Conservation (phyloP, 192 early-diverging fungal species). For the Podila epigama region DNA sequence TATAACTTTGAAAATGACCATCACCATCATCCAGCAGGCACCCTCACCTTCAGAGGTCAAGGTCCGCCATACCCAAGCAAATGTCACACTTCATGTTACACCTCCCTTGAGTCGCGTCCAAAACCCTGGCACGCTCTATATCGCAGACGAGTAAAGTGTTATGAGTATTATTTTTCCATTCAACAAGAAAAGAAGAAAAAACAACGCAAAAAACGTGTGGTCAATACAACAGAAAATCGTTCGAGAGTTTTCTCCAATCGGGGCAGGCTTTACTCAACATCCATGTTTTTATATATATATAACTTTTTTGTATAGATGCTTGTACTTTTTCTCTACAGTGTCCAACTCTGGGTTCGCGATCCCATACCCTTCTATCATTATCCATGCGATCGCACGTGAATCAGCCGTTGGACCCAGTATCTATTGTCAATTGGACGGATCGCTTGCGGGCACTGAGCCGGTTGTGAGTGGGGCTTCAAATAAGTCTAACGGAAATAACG, state of each 20-base stretch:
- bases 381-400: constrained; percentile 73
- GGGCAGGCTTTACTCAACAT: neutral
- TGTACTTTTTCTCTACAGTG: constrained; percentile 59
- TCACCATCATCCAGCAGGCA: constrained; percentile 43
- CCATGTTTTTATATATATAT: neutral
- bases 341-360: constrained; percentile 60
- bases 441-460: constrained; percentile 16
- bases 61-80: constrained; percentile 37
- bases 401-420: constrained; percentile 59
- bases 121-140: constrained; percentile 45
- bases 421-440: constrained; percentile 70
- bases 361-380: constrained; percentile 70
- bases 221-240: too few relatives aligned
- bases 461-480: too few relatives aligned
- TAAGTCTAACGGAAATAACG: constrained; percentile 38
- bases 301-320: constrained; percentile 39
- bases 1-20: constrained; percentile 22
- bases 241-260: neutral
- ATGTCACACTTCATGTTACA: constrained; percentile 38
- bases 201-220: too few relatives aligned
- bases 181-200: neutral
- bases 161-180: neutral
- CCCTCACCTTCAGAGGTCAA: constrained; percentile 17
- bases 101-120: constrained; percentile 33
- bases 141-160: constrained; percentile 35